Percentiles rank a stretch among this genome's conserved stretches.
Evolutionary conservation across 768 basidiomycete genomes (phyloP).

Genomic region (Tricholoma furcatifolium): DNA sequence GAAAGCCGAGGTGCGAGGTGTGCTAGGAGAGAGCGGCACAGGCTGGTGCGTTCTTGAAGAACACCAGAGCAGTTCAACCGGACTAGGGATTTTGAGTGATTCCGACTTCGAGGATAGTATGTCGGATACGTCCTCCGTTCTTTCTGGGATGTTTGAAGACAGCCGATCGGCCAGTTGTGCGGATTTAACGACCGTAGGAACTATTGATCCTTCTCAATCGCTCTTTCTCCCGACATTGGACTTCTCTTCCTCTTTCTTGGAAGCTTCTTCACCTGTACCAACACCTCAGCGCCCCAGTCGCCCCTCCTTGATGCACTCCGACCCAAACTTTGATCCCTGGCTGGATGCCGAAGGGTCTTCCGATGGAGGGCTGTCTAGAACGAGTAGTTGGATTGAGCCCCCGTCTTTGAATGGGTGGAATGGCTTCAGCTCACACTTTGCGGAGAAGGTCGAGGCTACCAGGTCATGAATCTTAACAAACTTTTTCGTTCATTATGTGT

Average conservation of each 20-base stretch:
- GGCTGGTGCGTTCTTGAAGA: slow-evolving; percentile 81
- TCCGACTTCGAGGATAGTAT: slow-evolving; percentile 28
- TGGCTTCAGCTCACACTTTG: slow-evolving; percentile 41
- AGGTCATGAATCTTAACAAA: neutral
- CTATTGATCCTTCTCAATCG: slow-evolving; percentile 60
- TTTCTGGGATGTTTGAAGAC: slow-evolving; percentile 21
- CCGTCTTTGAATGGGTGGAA: slow-evolving; percentile 34
- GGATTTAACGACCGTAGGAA: slow-evolving; percentile 14
- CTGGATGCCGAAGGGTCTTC: slow-evolving; percentile 20
- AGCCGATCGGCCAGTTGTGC: slow-evolving; percentile 10
- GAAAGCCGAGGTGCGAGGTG: slow-evolving; percentile 56
- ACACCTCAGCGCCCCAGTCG: slow-evolving; percentile 10
- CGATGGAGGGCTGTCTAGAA: slow-evolving; percentile 15
- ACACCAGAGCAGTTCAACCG: slow-evolving; percentile 23
- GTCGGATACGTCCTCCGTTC: slow-evolving; percentile 30
- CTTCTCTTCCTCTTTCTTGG: slow-evolving; percentile 53
- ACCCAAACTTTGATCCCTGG: slow-evolving; percentile 33
- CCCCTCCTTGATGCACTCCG: slow-evolving; percentile 15
- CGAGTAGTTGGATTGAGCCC: slow-evolving; percentile 24
- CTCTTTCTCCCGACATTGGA: slow-evolving; percentile 79
- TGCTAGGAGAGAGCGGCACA: slow-evolving; percentile 69
- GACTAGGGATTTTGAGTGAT: slow-evolving; percentile 15
- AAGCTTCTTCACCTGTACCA: slow-evolving; percentile 6
- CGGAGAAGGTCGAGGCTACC: slow-evolving; percentile 6
- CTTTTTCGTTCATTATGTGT: neutral